phyloP scores from a whole-genome alignment of 164 flowering plant genomes.

The Magnolia sinica region DNA sequence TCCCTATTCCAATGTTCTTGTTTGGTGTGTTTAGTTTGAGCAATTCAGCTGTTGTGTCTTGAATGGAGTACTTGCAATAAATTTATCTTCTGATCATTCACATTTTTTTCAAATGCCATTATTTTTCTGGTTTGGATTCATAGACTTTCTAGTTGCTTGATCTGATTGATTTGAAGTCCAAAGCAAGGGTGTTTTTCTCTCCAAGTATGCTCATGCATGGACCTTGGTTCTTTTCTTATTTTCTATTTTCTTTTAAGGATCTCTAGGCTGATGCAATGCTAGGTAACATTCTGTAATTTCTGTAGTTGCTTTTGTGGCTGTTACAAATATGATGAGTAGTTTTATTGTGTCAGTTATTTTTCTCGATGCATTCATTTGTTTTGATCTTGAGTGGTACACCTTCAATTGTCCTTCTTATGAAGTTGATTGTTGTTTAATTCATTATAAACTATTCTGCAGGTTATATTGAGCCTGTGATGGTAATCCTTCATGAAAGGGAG shows the following conservation, averaged over 20 bases:
- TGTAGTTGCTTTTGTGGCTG: background rate
- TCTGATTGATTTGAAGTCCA: background rate
- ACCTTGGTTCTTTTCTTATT: no score
- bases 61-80: no score
- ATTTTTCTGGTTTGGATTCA: background rate
- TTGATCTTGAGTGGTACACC: background rate
- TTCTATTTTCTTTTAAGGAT: no score
- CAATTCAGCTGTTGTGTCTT: no score
- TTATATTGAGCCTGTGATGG: conserved; percentile 97
- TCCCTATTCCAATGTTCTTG: no score
- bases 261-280: no score
- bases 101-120: background rate
- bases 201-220: background rate
- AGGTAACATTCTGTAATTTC: background rate
- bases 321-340: background rate
- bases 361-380: background rate
- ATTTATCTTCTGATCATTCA: no score
- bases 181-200: background rate
- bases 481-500: conserved; percentile 90
- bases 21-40: no score
- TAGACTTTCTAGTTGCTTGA: background rate
- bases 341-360: background rate
- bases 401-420: background rate
- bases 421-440: background rate
- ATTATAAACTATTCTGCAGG: conserved; percentile 36